Evolutionary conservation across 495 filamentous ascomycete species (phyloP).

Genomic region (Trichoderma orchidacearum): DNA sequence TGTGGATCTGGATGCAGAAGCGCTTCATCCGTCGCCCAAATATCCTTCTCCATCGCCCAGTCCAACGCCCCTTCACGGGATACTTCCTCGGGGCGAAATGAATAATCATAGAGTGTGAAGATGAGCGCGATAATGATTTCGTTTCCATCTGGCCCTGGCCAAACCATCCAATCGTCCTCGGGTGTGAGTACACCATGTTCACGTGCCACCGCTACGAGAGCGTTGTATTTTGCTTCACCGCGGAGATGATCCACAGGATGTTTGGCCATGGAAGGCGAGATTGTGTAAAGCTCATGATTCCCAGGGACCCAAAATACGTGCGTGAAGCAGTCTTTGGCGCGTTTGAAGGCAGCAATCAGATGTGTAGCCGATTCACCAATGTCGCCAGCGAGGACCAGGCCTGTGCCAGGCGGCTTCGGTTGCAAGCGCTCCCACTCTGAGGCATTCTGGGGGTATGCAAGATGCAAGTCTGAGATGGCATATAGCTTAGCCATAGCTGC

Average conservation of each 20-base stretch:
- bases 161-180: constrained; percentile 17
- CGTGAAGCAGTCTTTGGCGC: constrained; percentile 12
- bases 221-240: constrained; percentile 15
- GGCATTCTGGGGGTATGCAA: constrained; percentile 18
- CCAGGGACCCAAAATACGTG: constrained; percentile 20
- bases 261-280: constrained; percentile 10
- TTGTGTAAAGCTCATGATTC: constrained; percentile 22
- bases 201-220: constrained; percentile 14
- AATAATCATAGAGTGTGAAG: constrained; percentile 24
- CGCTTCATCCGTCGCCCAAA: constrained; percentile 19
- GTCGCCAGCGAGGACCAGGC: constrained; percentile 19
- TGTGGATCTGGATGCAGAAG: constrained; percentile 17
- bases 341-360: constrained; percentile 12
- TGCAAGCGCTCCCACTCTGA: constrained; percentile 11
- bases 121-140: constrained; percentile 13
- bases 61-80: constrained; percentile 11
- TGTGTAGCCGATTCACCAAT: constrained; percentile 17
- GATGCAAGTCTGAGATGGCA: constrained; percentile 21
- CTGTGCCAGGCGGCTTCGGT: constrained; percentile 15
- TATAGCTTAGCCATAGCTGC: constrained; percentile 16
- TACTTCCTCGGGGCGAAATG: constrained; percentile 16
- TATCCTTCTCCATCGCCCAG: constrained; percentile 18
- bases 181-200: constrained; percentile 17
- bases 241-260: constrained; percentile 2
- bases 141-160: constrained; percentile 12